These are phyloP conservation scores for Ambispora gerdemannii DNA, from an alignment of 192 early-diverging fungal genomes.

Conservation along the genomic window DNA sequence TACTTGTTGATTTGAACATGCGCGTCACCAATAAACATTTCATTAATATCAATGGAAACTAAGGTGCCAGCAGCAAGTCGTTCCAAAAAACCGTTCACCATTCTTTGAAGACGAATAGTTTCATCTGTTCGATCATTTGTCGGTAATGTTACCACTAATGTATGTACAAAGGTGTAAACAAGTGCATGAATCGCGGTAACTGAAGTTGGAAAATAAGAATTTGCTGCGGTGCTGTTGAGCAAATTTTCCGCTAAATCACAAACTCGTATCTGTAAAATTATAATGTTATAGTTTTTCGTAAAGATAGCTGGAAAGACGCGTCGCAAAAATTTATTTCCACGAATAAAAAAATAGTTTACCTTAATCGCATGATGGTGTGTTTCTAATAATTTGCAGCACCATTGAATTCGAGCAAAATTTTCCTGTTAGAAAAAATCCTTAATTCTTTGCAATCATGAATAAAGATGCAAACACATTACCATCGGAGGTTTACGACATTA, in stretches of 20 bases:
- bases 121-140: not conserved
- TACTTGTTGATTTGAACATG: slow-evolving; percentile 26
- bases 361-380: slow-evolving; percentile 29
- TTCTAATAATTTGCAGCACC: slow-evolving; percentile 35
- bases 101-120: not conserved
- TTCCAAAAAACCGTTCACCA: slow-evolving; percentile 13
- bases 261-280: slow-evolving; percentile 31
- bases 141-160: slow-evolving; percentile 23
- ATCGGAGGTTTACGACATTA: too few species aligned
- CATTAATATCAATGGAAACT: slow-evolving; percentile 21
- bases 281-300: not conserved
- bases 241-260: slow-evolving; percentile 28
- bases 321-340: not conserved
- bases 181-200: slow-evolving; percentile 35
- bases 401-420: slow-evolving; percentile 35
- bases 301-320: not conserved
- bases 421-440: slow-evolving; percentile 33
- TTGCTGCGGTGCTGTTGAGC: slow-evolving; percentile 13
- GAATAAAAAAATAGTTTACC: slow-evolving; percentile 11
- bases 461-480: too few species aligned
- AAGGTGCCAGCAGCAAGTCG: slow-evolving; percentile 26
- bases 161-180: slow-evolving; percentile 37
- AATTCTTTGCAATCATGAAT: too few species aligned
- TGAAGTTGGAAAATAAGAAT: slow-evolving; percentile 31
- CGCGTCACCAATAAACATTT: slow-evolving; percentile 13